phyloP scores from a whole-genome alignment of 495 filamentous ascomycete genomes.

The Aspergillus taichungensis region DNA sequence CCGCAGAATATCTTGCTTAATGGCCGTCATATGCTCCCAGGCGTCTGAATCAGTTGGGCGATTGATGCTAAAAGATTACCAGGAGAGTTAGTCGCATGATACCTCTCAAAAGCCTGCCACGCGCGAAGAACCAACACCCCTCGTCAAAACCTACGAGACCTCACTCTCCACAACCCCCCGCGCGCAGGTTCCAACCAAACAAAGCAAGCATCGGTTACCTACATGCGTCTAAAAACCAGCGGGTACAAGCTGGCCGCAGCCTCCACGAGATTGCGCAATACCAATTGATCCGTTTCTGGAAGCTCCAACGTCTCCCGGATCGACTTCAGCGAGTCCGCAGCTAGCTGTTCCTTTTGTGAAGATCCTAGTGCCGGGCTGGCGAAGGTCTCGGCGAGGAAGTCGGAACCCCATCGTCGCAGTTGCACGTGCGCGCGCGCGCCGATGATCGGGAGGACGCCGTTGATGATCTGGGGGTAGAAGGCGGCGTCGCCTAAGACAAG shows the following conservation, averaged over 20 bases:
- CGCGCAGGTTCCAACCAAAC: conserved; percentile 1
- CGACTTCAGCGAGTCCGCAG: conserved; percentile 61
- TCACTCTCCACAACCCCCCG: background rate
- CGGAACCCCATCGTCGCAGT: conserved; percentile 88
- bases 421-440: conserved; percentile 63
- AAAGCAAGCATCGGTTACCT: conserved; percentile 37
- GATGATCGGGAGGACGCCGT: conserved; percentile 82
- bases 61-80: conserved; percentile 54
- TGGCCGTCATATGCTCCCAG: conserved; percentile 81
- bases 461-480: conserved; percentile 84
- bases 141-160: conserved; percentile 11
- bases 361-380: conserved; percentile 67
- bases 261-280: conserved; percentile 73
- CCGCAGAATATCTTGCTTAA: conserved; percentile 79
- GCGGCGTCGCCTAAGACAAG: conserved; percentile 74
- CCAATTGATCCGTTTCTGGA: conserved; percentile 61
- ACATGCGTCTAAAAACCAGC: conserved; percentile 86
- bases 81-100: conserved; percentile 20
- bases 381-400: conserved; percentile 95
- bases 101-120: no score
- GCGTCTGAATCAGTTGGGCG: conserved; percentile 66
- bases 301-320: conserved; percentile 65
- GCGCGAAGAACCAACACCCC: background rate
- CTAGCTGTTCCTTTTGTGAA: conserved; percentile 67
- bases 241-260: conserved; percentile 85